These are phyloP conservation scores for Podospora australis DNA, from an alignment of 495 filamentous ascomycete genomes.

Conservation along the genomic window DNA sequence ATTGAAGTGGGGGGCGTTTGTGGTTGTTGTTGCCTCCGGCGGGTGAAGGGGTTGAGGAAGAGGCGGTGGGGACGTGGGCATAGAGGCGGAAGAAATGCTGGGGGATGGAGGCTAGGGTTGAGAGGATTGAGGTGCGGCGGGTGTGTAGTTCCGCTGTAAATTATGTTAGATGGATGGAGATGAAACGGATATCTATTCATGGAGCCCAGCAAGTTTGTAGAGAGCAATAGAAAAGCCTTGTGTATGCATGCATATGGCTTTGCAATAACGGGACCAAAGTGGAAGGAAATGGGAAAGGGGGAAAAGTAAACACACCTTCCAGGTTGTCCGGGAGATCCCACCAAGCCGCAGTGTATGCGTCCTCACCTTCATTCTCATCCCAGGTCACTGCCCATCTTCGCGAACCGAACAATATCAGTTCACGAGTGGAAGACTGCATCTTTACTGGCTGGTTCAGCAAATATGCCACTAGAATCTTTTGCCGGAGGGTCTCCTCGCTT, in stretches of 20 bases:
- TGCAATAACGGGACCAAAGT: not conserved
- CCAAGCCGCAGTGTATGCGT: constrained; percentile 48
- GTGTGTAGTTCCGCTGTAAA: constrained; percentile 61
- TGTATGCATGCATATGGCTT: not conserved
- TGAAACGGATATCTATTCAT: too few relatives aligned
- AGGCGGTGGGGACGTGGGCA: constrained; percentile 44
- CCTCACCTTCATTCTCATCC: constrained; percentile 34
- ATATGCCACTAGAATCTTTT: constrained; percentile 57
- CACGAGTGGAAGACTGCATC: constrained; percentile 47
- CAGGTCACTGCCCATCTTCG: constrained; percentile 48
- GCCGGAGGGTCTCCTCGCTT: constrained; percentile 52
- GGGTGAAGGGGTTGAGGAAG: too few relatives aligned
- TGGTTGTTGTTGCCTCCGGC: too few relatives aligned
- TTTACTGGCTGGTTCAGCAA: constrained; percentile 49
- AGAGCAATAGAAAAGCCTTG: too few relatives aligned
- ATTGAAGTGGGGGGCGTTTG: constrained; percentile 48
- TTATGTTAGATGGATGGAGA: too few relatives aligned
- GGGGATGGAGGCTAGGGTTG: constrained; percentile 71
- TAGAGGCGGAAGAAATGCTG: constrained; percentile 66
- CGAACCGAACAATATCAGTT: constrained; percentile 63
- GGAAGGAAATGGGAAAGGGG: not conserved
- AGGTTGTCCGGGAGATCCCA: constrained; percentile 66
- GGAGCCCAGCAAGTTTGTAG: not conserved
- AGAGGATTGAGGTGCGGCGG: constrained; percentile 63
- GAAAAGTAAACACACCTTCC: constrained; percentile 51